Conservation (phyloP, 2,329 filamentous ascomycete species). For the Stromatinia cepivora region DNA sequence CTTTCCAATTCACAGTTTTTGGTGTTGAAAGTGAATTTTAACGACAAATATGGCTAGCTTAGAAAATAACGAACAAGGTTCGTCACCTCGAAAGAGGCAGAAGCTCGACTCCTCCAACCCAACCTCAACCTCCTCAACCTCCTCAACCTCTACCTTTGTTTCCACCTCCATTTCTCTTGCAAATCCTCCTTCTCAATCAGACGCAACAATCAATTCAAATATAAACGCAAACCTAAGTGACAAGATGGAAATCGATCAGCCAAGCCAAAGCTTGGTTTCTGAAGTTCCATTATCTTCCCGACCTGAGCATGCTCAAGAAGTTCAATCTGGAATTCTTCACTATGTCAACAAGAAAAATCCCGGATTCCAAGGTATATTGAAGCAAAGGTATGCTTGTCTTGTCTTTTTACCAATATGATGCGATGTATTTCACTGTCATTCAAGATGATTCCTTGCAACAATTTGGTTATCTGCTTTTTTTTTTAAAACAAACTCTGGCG, state of each 20-base stretch:
- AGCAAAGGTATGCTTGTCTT: constrained; percentile 55
- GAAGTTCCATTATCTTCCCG: constrained; percentile 25
- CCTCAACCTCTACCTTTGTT: constrained; percentile 13
- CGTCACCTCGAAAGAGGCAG: constrained; percentile 31
- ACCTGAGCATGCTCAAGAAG: constrained; percentile 31
- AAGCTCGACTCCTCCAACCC: constrained; percentile 27
- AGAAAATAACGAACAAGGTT: constrained; percentile 15
- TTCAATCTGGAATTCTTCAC: constrained; percentile 59
- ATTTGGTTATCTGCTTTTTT: not conserved
- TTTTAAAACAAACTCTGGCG: not conserved
- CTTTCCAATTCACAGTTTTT: not conserved
- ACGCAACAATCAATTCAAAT: not conserved
- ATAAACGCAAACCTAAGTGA: constrained; percentile 6
- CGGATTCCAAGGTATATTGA: constrained; percentile 64
- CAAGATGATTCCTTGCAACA: not conserved
- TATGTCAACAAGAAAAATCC: constrained; percentile 58
- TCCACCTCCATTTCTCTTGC: not conserved
- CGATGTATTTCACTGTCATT: not conserved
- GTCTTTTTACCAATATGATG: not conserved
- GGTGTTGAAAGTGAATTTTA: not conserved
- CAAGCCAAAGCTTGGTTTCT: constrained; percentile 11
- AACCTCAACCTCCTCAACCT: constrained; percentile 15
- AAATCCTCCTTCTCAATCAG: not conserved
- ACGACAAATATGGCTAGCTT: constrained; percentile 31
- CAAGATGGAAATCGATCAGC: constrained; percentile 25